Evolutionary conservation across 2,329 filamentous ascomycete species (phyloP).

Genomic region (Cladosporium sp.): DNA sequence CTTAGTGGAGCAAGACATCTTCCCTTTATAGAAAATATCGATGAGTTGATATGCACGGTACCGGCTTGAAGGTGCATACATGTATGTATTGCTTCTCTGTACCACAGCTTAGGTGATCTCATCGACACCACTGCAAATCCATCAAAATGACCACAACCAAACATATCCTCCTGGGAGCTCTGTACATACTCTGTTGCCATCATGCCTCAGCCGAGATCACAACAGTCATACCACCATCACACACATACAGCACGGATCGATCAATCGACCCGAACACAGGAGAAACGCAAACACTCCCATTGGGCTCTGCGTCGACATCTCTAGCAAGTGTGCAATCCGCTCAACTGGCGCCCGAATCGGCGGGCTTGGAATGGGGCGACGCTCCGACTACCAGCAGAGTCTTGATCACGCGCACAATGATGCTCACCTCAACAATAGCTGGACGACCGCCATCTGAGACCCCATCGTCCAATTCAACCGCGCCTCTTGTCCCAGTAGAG

Average conservation of each 20-base stretch:
- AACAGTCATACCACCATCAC: neutral
- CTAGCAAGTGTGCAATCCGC: neutral
- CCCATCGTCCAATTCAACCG: neutral
- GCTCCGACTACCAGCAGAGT: neutral
- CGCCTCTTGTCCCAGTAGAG: neutral
- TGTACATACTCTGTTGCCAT: neutral
- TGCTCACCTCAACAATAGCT: neutral
- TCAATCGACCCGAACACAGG: too few relatives aligned
- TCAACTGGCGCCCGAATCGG: neutral
- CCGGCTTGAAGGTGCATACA: neutral
- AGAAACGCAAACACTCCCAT: too few relatives aligned
- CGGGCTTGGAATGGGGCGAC: neutral
- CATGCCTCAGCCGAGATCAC: neutral
- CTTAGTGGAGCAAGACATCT: too few relatives aligned
- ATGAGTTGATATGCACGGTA: neutral
- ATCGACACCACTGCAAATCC: neutral
- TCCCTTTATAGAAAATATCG: too few relatives aligned
- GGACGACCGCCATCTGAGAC: neutral
- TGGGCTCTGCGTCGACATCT: neutral
- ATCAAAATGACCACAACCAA: neutral
- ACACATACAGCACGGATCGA: too few relatives aligned
- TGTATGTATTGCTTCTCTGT: neutral
- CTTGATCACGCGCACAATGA: neutral
- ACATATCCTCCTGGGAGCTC: neutral
- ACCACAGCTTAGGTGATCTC: neutral